Conservation (phyloP, 805 yeast species). For the Yarrowia phangngaensis region DNA sequence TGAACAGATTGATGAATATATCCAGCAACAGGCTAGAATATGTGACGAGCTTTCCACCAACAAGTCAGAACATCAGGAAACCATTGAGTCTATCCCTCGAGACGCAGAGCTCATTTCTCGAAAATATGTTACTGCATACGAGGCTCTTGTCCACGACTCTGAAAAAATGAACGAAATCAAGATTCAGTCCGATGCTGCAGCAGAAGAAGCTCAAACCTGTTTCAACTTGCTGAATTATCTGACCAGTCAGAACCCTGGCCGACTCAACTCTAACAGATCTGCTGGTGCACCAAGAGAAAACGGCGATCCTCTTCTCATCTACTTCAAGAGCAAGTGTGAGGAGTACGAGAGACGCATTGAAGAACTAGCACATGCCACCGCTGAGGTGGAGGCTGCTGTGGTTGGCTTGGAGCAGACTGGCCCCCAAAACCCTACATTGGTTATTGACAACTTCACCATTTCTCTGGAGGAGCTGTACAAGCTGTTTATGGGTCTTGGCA, state of each 20-base stretch:
- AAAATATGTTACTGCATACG: slow-evolving; percentile 49
- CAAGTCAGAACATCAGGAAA: slow-evolving; percentile 43
- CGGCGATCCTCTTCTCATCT: slow-evolving; percentile 48
- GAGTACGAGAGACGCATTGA: slow-evolving; percentile 45
- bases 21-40: slow-evolving; percentile 50
- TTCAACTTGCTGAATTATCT: slow-evolving; percentile 33
- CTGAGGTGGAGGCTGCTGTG: slow-evolving; percentile 39
- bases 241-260: slow-evolving; percentile 38
- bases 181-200: slow-evolving; percentile 31
- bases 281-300: slow-evolving; percentile 35
- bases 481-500: slow-evolving; percentile 69
- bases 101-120: slow-evolving; percentile 52
- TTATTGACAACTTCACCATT: slow-evolving; percentile 34
- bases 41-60: slow-evolving; percentile 50
- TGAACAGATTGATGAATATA: slow-evolving; percentile 54
- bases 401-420: slow-evolving; percentile 36
- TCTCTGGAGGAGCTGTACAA: slow-evolving; percentile 55
- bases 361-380: slow-evolving; percentile 36
- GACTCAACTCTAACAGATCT: slow-evolving; percentile 19
- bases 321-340: slow-evolving; percentile 47
- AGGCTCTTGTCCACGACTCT: slow-evolving; percentile 52
- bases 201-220: slow-evolving; percentile 37
- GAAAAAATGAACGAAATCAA: slow-evolving; percentile 36
- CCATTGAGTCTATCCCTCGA: slow-evolving; percentile 51
- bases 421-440: slow-evolving; percentile 28